Evolutionary conservation across 768 basidiomycete genomes (phyloP).

Genomic region (Podaxis rugospora): DNA sequence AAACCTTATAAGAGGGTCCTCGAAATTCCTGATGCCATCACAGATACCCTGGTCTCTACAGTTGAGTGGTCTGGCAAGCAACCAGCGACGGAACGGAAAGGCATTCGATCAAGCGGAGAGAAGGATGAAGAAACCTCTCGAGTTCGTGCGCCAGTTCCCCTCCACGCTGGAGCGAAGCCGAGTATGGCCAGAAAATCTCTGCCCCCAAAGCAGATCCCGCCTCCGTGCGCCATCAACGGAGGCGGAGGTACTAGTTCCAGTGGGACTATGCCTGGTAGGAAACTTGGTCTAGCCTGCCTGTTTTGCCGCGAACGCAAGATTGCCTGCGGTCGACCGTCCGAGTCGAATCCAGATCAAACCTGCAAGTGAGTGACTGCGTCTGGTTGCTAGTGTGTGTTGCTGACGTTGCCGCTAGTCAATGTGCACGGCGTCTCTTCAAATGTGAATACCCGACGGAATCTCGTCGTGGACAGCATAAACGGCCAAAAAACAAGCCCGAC

Average conservation of each 20-base stretch:
- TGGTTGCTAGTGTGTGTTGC: too few species aligned
- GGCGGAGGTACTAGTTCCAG: not conserved
- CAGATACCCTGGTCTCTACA: not conserved
- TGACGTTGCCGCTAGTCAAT: not conserved
- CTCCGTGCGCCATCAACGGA: not conserved
- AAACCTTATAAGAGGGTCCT: not conserved
- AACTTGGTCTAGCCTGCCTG: slow-evolving; percentile 11
- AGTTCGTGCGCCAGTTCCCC: not conserved
- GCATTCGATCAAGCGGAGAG: not conserved
- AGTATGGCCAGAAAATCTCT: not conserved
- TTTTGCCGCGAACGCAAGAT: slow-evolving; percentile 14
- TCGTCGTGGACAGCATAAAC: slow-evolving; percentile 8
- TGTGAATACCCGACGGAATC: slow-evolving; percentile 9
- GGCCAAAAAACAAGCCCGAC: slow-evolving; percentile 1
- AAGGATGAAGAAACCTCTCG: not conserved
- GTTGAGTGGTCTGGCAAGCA: not conserved
- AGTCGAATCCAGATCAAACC: slow-evolving; percentile 7
- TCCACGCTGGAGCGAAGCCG: not conserved
- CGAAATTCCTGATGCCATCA: not conserved
- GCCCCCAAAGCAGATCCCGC: slow-evolving; percentile 3
- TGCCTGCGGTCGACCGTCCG: slow-evolving; percentile 11
- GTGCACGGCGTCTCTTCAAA: slow-evolving; percentile 9
- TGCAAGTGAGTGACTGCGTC: slow-evolving; percentile 3
- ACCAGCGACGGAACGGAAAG: not conserved
- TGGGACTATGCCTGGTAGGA: not conserved